Evolutionary conservation across 23 red algal genomes (phyloP), one percentile per base, ranked within the genome.

Genomic region (Agarophyton chilense): DNA sequence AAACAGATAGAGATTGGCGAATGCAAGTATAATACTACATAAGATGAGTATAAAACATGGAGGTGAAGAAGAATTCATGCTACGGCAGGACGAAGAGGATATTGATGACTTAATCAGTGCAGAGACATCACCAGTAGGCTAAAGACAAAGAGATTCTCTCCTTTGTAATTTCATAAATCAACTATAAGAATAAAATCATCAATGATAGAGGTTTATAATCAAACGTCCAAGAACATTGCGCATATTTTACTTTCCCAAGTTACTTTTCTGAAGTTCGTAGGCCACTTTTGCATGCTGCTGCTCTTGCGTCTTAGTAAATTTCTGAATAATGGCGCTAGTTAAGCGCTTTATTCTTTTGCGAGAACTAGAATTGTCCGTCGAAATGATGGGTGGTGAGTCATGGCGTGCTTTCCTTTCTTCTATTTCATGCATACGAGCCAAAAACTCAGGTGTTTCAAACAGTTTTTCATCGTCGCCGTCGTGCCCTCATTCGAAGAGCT

Each of bases 381-480:
- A 44, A 4, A 74, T 7, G 6, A 35, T 25, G 0, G 52, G 12
- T 32, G 79, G 79, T 14, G 79, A 53, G 38, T 65, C 79, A 84
- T 84, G 57, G 17, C 79, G 21, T 17, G 55, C 1, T 66, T 84
- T 84, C 10, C 43, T 36, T 7, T 40, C 11, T 55, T 84, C 79
- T 19, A 19, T 7, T 31, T 84, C 79, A 2, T 84, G 55, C 49
- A 84, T 66, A n/a, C 17, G 53, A 10, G 66, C 22, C 18, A 34
- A 84, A 41, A 66, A 84, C 39, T 84, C 55, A 10, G 54, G 79
- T 22, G 25, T 62, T 38, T 84, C 38, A 68, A 49, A 66, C 39
- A 84, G 18, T 8, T 36, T 25, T 36, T 36, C 36, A 1, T 84
- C 79, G 36, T 84, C 79, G 33, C 79, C 55, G 31, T 84, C 79